Base-by-base conservation (phyloP, 805 yeast species). In the Starmerella apis region DNA sequence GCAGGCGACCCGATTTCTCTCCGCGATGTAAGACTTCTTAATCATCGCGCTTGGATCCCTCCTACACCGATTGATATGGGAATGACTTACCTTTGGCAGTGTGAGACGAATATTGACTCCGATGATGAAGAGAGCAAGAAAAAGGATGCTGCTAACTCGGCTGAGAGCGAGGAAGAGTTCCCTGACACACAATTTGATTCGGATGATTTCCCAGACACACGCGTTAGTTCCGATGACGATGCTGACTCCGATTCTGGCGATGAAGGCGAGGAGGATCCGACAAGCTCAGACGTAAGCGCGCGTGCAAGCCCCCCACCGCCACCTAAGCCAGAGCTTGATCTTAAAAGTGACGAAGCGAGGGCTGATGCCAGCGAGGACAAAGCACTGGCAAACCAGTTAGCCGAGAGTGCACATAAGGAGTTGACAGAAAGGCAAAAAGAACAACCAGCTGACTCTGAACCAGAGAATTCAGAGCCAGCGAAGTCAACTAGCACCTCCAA, bases 1-100 rank as follows among this genome's bases (percentile, higher is more conserved):
- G 43, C 55, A 5, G 70, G 70, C 1, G 88, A 84, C 58, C 72
- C 72, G 49, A 67, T 87, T 43, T 74, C 79, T 0, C 68, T 82
- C 3, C 92, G 90, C 3, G 66, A 71, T 43, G 74, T 88, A 53
- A 73, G 73, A 46, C 69, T 76, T 46, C 76, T 76, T 7, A 59
- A 55, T 24, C 76, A 74, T 24, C 80, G 79, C 60, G 74, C 72
- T 18, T 75, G 69, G 56, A 68, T 88, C 56, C 80, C 54, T 0
- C 86, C 96, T 3, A 74, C 81, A n/a, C 94, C 81, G 57, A 64
- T 88, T 59, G 86, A 80, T 1, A 83, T 92, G 92, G 98, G 98
- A 0, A 72, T 88, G 58, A 96, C 84, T 0, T 73, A 92, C 47
- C 60, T 85, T 50, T 86, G 94, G 83, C 68, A 80, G 51, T 71